Percentiles rank a stretch among this genome's conserved stretches.
phyloP scores from a whole-genome alignment of 2,329 filamentous ascomycete genomes.

The Pseudopithomyces chartarum region DNA sequence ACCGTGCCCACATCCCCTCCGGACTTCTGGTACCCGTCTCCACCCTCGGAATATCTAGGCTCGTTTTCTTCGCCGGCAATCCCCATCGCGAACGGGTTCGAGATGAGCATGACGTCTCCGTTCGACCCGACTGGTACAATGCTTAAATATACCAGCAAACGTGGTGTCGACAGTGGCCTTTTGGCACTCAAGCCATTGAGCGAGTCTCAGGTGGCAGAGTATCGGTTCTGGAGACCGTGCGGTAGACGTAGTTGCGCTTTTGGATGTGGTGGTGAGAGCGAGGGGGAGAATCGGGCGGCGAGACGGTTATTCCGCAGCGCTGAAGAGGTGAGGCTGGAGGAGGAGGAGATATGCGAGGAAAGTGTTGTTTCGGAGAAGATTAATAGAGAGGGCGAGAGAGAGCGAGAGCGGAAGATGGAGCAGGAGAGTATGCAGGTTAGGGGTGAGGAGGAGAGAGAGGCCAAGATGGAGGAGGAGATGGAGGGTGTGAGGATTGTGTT shows the following conservation, averaged over 20 bases:
- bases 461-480: conserved; percentile 2
- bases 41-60: neutral
- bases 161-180: conserved; percentile 31
- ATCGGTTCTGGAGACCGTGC: conserved; percentile 44
- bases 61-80: conserved; percentile 16
- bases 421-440: neutral
- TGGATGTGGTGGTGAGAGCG: conserved; percentile 33
- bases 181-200: conserved; percentile 35
- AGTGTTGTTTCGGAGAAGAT: conserved; percentile 1
- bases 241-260: conserved; percentile 35
- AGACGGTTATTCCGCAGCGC: conserved; percentile 34
- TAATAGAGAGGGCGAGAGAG: neutral
- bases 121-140: conserved; percentile 34
- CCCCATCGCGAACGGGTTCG: conserved; percentile 36
- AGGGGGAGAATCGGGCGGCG: conserved; percentile 37
- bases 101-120: conserved; percentile 27
- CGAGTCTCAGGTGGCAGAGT: conserved; percentile 42
- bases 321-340: conserved; percentile 21
- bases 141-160: conserved; percentile 37
- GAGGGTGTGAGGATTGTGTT: neutral
- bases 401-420: neutral
- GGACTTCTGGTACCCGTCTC: neutral
- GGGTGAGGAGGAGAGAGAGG: neutral
- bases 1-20: conserved; percentile 6
- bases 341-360: neutral